phyloP scores from a whole-genome alignment of 352 stramenopile species.

The Hyaloperonospora arabidopsidis region DNA sequence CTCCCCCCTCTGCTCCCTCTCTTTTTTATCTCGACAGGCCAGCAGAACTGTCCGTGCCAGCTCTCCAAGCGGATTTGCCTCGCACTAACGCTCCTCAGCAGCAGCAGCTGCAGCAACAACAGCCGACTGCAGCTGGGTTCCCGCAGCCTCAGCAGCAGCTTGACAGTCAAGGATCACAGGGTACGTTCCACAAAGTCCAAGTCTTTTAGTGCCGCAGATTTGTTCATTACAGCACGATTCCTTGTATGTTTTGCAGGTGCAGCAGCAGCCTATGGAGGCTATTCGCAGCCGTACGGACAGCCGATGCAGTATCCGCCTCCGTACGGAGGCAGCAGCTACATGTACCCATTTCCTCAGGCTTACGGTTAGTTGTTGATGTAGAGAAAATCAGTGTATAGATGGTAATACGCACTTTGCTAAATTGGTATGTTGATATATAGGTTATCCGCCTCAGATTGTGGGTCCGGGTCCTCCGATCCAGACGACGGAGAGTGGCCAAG shows the following conservation, averaged over 20 bases:
- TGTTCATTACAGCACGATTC: neutral
- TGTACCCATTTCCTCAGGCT: slow-evolving; percentile 80
- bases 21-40: slow-evolving; percentile 25
- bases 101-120: slow-evolving; percentile 16
- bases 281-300: slow-evolving; percentile 70
- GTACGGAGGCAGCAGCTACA: slow-evolving; percentile 69
- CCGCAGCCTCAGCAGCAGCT: slow-evolving; percentile 34
- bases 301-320: slow-evolving; percentile 68
- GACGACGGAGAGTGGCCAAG: slow-evolving; percentile 83
- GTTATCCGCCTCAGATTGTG: slow-evolving; percentile 76
- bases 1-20: neutral
- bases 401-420: too few relatives aligned
- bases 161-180: slow-evolving; percentile 35
- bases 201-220: neutral
- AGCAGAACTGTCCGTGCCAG: slow-evolving; percentile 32
- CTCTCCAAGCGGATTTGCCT: slow-evolving; percentile 32
- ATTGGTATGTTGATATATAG: slow-evolving; percentile 21
- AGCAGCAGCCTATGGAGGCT: slow-evolving; percentile 52
- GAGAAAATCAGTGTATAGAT: too few relatives aligned
- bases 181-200: slow-evolving; percentile 25
- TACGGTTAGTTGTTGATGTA: slow-evolving; percentile 42
- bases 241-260: slow-evolving; percentile 13
- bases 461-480: slow-evolving; percentile 82
- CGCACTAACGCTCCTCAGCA: slow-evolving; percentile 22
- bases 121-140: slow-evolving; percentile 19